Percentiles rank a stretch among this genome's conserved stretches.
Evolutionary conservation across 2,329 filamentous ascomycete genomes (phyloP).

Genomic region (Atkinsonella hypoxylon): DNA sequence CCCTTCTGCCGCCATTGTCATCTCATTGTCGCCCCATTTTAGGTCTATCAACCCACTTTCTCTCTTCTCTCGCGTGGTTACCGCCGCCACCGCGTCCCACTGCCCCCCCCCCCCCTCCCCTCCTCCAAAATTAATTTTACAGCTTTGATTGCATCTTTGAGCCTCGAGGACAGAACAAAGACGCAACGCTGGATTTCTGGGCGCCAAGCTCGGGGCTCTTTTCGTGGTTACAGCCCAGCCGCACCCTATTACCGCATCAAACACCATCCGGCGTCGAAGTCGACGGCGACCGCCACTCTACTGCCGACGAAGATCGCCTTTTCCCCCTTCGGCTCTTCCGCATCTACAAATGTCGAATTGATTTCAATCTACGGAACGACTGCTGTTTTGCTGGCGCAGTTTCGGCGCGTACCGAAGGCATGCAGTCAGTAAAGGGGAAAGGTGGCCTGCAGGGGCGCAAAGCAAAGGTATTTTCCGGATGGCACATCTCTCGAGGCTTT

Average conservation of each 20-base stretch:
- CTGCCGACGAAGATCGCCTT: background rate
- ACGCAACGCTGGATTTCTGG: background rate
- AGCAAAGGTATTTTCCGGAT: slow-evolving; percentile 37
- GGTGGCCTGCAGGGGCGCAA: slow-evolving; percentile 48
- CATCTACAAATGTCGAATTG: background rate
- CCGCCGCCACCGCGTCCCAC: background rate
- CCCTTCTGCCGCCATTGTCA: too few relatives aligned
- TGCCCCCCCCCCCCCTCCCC: too few relatives aligned
- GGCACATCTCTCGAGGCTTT: background rate
- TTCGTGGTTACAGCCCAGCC: background rate
- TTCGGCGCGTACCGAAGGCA: slow-evolving; percentile 24
- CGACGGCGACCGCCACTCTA: background rate
- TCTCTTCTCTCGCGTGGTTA: background rate
- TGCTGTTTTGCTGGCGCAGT: slow-evolving; percentile 3
- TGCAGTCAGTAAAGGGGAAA: slow-evolving; percentile 44
- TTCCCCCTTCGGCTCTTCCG: background rate
- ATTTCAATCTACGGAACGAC: background rate
- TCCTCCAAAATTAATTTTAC: too few relatives aligned
- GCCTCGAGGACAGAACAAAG: too few relatives aligned
- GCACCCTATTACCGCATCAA: background rate
- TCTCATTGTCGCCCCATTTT: too few relatives aligned
- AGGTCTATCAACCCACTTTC: background rate
- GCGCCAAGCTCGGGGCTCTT: background rate
- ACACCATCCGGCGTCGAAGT: background rate
- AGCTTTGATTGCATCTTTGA: background rate